phyloP scores from a whole-genome alignment of 208 protist species.

The Wallacemonas rigidus region DNA sequence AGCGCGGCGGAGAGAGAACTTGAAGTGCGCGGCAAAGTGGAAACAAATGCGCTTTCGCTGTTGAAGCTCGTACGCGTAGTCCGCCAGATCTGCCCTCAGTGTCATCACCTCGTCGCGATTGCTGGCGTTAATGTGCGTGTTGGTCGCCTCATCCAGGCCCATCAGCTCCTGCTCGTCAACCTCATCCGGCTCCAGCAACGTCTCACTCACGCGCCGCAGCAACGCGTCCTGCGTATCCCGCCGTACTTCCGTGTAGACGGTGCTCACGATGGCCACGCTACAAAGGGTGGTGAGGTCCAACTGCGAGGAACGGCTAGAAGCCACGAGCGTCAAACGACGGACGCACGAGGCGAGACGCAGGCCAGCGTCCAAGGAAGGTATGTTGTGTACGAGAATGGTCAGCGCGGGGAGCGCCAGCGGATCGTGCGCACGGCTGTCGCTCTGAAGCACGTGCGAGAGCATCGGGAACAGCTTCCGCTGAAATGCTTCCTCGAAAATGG shows the following conservation, averaged over 20 bases:
- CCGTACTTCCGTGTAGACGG: conserved; percentile 50
- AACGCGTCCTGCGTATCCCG: conserved; percentile 37
- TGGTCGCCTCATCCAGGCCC: neutral
- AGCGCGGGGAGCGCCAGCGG: conserved; percentile 55
- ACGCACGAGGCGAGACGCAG: conserved; percentile 12
- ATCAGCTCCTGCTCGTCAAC: neutral
- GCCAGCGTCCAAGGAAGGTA: conserved; percentile 39
- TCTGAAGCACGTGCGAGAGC: conserved; percentile 43
- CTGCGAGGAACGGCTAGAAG: neutral
- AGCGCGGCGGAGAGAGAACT: conserved; percentile 53
- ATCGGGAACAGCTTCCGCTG: conserved; percentile 47
- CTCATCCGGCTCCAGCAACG: conserved; percentile 35
- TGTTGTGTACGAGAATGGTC: conserved; percentile 63
- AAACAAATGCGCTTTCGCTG: conserved; percentile 67
- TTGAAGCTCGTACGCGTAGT: conserved; percentile 8
- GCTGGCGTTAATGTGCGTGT: neutral
- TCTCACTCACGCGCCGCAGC: conserved; percentile 49
- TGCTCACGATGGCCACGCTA: conserved; percentile 37
- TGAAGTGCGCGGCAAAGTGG: conserved; percentile 54
- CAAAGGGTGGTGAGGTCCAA: conserved; percentile 21
- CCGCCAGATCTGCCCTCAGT: neutral
- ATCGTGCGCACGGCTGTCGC: conserved; percentile 38
- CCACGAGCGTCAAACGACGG: conserved; percentile 2
- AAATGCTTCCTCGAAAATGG: conserved; percentile 44
- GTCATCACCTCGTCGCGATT: conserved; percentile 14